These are phyloP conservation scores for Simplicillium sp. DNA, from an alignment of 2,329 filamentous ascomycete genomes.

Conservation along the genomic window DNA sequence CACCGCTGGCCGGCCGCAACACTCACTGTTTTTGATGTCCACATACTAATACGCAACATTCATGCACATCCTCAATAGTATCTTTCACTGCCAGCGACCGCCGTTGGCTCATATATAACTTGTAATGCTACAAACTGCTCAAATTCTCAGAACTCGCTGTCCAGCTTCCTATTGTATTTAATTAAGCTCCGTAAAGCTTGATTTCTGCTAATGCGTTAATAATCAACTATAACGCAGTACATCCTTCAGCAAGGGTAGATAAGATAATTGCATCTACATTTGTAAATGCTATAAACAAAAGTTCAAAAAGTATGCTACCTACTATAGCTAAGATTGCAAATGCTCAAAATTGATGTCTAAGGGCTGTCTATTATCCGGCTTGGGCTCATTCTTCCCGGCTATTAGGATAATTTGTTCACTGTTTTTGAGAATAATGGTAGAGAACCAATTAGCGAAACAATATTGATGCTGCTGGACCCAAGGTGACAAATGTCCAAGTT, in stretches of 20 bases:
- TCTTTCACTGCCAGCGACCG: constrained; percentile 52
- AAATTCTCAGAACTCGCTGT: constrained; percentile 27
- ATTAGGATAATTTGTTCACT: too few species aligned
- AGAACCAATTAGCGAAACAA: too few species aligned
- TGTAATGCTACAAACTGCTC: constrained; percentile 33
- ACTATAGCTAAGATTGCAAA: constrained; percentile 8
- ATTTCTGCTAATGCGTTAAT: background rate
- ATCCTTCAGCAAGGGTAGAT: constrained; percentile 54
- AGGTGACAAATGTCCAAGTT: too few species aligned
- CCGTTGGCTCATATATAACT: constrained; percentile 44
- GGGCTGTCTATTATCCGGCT: too few species aligned
- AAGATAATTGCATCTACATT: constrained; percentile 27
- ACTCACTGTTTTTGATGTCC: constrained; percentile 57
- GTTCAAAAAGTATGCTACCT: constrained; percentile 24
- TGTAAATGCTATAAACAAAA: constrained; percentile 22
- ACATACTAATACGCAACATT: constrained; percentile 54
- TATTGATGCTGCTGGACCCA: too few species aligned
- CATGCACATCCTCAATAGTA: constrained; percentile 49
- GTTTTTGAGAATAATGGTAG: too few species aligned
- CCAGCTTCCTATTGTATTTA: constrained; percentile 58
- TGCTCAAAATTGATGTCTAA: too few species aligned
- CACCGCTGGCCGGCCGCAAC: constrained; percentile 44
- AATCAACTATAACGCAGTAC: constrained; percentile 51
- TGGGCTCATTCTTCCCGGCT: too few species aligned
- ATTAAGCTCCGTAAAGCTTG: too few species aligned